A percentile compares a stretch with the other conserved stretches of the same genome.
phyloP scores from a whole-genome alignment of 805 yeast species.

The Wickerhamomyces mucosus region DNA sequence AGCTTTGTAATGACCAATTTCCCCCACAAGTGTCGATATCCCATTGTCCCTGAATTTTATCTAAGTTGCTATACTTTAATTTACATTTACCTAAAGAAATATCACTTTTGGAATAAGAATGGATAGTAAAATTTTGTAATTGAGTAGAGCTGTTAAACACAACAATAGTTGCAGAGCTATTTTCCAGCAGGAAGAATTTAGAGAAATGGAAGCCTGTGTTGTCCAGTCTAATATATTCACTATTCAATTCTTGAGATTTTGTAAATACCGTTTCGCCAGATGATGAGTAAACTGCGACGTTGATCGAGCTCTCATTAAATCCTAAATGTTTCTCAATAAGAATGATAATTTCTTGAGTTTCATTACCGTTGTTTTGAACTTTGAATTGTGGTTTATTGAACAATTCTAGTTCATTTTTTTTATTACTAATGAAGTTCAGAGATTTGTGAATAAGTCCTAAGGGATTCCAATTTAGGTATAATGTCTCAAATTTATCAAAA shows the following conservation, averaged over 20 bases:
- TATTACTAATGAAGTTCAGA: conserved; percentile 24
- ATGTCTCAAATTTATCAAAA: conserved; percentile 31
- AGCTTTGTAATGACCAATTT: conserved; percentile 37
- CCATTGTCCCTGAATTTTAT: conserved; percentile 35
- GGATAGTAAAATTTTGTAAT: conserved; percentile 14
- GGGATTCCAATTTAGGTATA: conserved; percentile 66
- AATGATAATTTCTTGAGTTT: conserved; percentile 31
- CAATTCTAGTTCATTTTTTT: conserved; percentile 6
- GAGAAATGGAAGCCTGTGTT: conserved; percentile 31
- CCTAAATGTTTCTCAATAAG: conserved; percentile 41
- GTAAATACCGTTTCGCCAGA: conserved; percentile 24
- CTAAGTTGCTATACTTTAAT: no score
- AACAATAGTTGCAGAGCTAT: conserved; percentile 22
- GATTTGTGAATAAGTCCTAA: conserved; percentile 15
- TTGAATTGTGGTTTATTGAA: conserved; percentile 34
- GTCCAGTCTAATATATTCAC: conserved; percentile 14
- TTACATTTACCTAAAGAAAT: no score
- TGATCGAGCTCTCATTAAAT: conserved; percentile 14
- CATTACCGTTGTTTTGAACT: conserved; percentile 24
- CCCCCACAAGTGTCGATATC: conserved; percentile 39
- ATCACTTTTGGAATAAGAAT: conserved; percentile 10
- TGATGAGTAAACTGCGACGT: conserved; percentile 19
- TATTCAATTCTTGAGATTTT: conserved; percentile 1
- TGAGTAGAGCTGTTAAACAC: conserved; percentile 7
- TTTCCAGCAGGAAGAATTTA: conserved; percentile 22